A percentile compares a stretch with the other conserved stretches of the same genome.
phyloP scores from a whole-genome alignment of 2,329 filamentous ascomycete species.

The Aureobasidium sp. region DNA sequence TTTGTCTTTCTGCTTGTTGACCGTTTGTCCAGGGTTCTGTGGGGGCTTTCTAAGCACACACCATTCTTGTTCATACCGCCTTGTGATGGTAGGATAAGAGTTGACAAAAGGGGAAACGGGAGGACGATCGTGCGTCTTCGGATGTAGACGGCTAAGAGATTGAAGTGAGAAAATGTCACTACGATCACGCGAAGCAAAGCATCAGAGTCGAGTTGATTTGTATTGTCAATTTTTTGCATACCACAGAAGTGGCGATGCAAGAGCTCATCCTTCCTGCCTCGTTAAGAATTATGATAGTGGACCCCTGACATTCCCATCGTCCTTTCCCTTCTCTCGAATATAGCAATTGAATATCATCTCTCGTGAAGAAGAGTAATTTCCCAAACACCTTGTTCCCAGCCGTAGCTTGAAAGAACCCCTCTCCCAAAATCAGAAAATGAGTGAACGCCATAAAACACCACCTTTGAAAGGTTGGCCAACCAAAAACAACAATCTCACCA shows the following conservation, averaged over 20 bases:
- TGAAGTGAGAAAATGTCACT: too few species aligned
- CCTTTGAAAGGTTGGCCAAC: neutral
- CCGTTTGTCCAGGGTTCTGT: neutral
- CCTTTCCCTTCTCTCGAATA: neutral
- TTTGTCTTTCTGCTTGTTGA: neutral
- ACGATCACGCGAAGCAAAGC: too few species aligned
- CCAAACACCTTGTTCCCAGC: conserved; percentile 1
- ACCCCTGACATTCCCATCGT: neutral
- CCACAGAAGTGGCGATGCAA: neutral
- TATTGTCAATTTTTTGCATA: neutral
- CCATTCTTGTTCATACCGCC: neutral
- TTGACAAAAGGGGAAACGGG: neutral
- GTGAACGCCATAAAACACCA: neutral
- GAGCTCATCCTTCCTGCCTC: neutral
- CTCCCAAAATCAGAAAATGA: neutral
- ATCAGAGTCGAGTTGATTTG: neutral
- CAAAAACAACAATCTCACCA: neutral
- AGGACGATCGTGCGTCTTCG: too few species aligned
- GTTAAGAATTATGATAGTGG: neutral
- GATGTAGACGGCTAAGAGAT: neutral
- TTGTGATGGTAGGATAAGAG: neutral
- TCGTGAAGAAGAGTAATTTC: neutral
- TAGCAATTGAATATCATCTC: neutral
- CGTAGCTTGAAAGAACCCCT: neutral
- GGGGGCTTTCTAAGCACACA: neutral